A percentile compares a stretch with the other conserved stretches of the same genome.
phyloP scores from a whole-genome alignment of 352 stramenopile species.

The Discostella stelligera region DNA sequence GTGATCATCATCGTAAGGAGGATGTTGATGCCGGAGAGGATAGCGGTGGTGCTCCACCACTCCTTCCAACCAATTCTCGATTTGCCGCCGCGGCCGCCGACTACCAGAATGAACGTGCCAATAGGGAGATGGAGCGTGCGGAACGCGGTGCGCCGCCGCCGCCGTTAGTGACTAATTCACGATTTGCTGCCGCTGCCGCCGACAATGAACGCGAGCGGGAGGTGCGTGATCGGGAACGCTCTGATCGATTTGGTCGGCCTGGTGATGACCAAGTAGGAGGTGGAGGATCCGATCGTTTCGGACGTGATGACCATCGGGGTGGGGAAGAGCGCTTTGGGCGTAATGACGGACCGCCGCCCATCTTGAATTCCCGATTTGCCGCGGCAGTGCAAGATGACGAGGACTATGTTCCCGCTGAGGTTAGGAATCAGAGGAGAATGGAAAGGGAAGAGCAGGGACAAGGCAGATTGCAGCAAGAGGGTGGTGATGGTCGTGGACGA shows the following conservation, averaged over 20 bases:
- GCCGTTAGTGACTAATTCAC: slow-evolving; percentile 51
- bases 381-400: slow-evolving; percentile 42
- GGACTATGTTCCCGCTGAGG: slow-evolving; percentile 35
- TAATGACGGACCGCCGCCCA: slow-evolving; percentile 39
- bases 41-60: slow-evolving; percentile 34
- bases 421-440: slow-evolving; percentile 29
- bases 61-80: slow-evolving; percentile 50
- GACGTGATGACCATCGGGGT: slow-evolving; percentile 33
- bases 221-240: slow-evolving; percentile 23
- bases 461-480: slow-evolving; percentile 23
- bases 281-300: slow-evolving; percentile 17
- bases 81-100: slow-evolving; percentile 61
- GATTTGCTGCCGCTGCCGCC: slow-evolving; percentile 61
- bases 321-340: slow-evolving; percentile 13
- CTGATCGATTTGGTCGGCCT: slow-evolving; percentile 26
- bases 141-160: slow-evolving; percentile 41
- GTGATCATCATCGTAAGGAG: too few species aligned
- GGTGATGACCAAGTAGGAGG: slow-evolving; percentile 28
- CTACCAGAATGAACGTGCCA: slow-evolving; percentile 19
- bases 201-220: slow-evolving; percentile 34
- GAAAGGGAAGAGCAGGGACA: slow-evolving; percentile 26
- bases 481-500: slow-evolving; percentile 32
- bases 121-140: slow-evolving; percentile 16
- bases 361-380: slow-evolving; percentile 67
- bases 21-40: slow-evolving; percentile 31